A percentile compares a stretch with the other conserved stretches of the same genome.
Conservation (phyloP, 805 yeast species). For the Wickerhamiella kurtzmanii region DNA sequence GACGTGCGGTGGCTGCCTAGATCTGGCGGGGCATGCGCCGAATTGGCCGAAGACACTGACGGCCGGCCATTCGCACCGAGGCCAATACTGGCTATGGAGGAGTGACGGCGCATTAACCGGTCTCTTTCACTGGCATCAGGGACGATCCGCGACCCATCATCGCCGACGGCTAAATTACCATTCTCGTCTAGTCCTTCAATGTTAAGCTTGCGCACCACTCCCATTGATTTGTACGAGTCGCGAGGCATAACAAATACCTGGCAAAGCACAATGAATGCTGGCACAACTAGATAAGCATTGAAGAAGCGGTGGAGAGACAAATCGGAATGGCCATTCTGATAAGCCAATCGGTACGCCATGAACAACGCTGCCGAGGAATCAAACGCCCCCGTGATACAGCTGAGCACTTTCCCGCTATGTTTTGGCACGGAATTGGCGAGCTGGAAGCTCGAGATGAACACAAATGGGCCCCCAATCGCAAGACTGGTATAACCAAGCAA, state of each 20-base stretch:
- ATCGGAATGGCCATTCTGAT: conserved; percentile 29
- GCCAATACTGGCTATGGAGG: background rate
- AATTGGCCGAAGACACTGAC: background rate
- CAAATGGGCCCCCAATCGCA: conserved; percentile 91
- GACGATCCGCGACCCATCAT: background rate
- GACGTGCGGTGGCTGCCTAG: background rate
- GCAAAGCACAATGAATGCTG: conserved; percentile 59
- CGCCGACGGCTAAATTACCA: conserved; percentile 28
- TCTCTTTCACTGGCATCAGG: conserved; percentile 3
- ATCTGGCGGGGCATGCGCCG: background rate
- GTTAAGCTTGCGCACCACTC: conserved; percentile 28
- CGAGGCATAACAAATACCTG: conserved; percentile 72
- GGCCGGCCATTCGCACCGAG: background rate
- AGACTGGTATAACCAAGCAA: conserved; percentile 57
- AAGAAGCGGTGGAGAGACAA: conserved; percentile 49
- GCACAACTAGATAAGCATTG: conserved; percentile 54
- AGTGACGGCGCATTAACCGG: conserved; percentile 8
- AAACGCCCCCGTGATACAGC: conserved; percentile 83
- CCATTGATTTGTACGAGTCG: conserved; percentile 47
- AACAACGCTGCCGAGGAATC: conserved; percentile 88
- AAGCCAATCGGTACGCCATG: conserved; percentile 53
- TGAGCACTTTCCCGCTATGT: conserved; percentile 66
- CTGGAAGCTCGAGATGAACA: conserved; percentile 80
- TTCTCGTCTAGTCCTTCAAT: conserved; percentile 63
- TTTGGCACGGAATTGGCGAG: conserved; percentile 77